Conservation (phyloP, 306 rosid genomes). For the Myrica gale region DNA sequence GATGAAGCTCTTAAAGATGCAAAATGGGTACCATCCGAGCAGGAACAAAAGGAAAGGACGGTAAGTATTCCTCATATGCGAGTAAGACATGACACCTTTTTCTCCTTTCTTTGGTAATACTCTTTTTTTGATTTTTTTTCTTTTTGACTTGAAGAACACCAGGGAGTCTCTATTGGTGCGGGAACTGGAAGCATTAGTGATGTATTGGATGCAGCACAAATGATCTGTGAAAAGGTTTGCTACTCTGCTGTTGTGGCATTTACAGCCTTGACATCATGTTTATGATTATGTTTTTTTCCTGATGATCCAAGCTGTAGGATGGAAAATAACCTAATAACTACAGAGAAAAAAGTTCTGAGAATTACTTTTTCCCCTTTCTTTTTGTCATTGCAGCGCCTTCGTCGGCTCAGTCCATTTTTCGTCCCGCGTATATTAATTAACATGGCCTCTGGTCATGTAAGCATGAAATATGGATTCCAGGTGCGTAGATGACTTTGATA, state of each 20-base stretch:
- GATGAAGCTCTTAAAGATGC: constrained; percentile 93
- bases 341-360: constrained; percentile 16
- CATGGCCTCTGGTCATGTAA: constrained; percentile 97
- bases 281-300: constrained; percentile 7
- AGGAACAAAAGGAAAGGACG: constrained; percentile 71
- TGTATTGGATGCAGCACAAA: constrained; percentile 74
- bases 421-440: constrained; percentile 88
- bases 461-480: constrained; percentile 98
- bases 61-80: constrained; percentile 42
- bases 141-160: constrained; percentile 36
- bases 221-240: constrained; percentile 81
- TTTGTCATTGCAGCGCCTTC: constrained; percentile 56
- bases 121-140: constrained; percentile 30
- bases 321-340: constrained; percentile 19
- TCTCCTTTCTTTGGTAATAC: constrained; percentile 16
- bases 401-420: constrained; percentile 97
- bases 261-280: constrained; percentile 7
- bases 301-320: constrained; percentile 20
- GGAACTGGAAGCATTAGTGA: constrained; percentile 92
- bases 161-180: constrained; percentile 96
- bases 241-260: constrained; percentile 2
- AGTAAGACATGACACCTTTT: constrained; percentile 19
- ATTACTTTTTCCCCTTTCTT: neutral
- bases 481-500: constrained; percentile 36
- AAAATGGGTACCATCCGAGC: constrained; percentile 76